Conservation (phyloP, 495 filamentous ascomycete species). For the Penicillium pulvis region DNA sequence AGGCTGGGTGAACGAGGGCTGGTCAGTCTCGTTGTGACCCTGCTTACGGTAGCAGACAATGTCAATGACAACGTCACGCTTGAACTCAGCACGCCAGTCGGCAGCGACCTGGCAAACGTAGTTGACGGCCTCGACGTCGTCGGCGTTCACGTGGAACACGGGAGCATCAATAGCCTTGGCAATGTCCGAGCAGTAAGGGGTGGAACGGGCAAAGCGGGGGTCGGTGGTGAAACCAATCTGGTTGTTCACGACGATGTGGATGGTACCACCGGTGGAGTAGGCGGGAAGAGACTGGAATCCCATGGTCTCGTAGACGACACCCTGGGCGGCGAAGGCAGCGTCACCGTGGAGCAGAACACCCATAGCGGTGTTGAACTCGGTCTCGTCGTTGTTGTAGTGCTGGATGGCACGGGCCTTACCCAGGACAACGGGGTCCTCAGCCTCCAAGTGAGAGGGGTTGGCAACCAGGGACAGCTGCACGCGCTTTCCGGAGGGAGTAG, state of each 20-base stretch:
- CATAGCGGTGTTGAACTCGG: constrained; percentile 85
- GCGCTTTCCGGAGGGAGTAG: constrained; percentile 96
- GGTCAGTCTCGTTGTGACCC: constrained; percentile 99
- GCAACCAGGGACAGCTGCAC: constrained; percentile 97
- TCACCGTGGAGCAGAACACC: constrained; percentile 94
- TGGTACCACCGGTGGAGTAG: constrained; percentile 96
- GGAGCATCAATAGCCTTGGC: constrained; percentile 98
- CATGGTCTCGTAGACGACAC: constrained; percentile 97
- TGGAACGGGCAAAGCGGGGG: constrained; percentile 93
- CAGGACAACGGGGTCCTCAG: constrained; percentile 95
- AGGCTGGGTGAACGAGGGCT: constrained; percentile 99
- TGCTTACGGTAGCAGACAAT: constrained; percentile 98
- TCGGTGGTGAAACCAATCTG: constrained; percentile 99
- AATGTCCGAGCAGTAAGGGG: constrained; percentile 98
- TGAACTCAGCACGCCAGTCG: constrained; percentile 97
- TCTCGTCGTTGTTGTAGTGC: constrained; percentile 98
- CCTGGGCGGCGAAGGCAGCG: constrained; percentile 94
- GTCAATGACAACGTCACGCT: constrained; percentile 95
- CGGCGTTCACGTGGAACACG: constrained; percentile 98
- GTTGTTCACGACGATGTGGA: constrained; percentile 98
- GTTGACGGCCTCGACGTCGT: constrained; percentile 97
- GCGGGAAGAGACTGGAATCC: constrained; percentile 93
- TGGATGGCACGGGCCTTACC: constrained; percentile 97
- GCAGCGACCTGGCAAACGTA: constrained; percentile 96
- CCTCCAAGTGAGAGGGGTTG: constrained; percentile 98